phyloP scores from a whole-genome alignment of 2,329 filamentous ascomycete genomes.

The Cladosporium sphaerospermum region DNA sequence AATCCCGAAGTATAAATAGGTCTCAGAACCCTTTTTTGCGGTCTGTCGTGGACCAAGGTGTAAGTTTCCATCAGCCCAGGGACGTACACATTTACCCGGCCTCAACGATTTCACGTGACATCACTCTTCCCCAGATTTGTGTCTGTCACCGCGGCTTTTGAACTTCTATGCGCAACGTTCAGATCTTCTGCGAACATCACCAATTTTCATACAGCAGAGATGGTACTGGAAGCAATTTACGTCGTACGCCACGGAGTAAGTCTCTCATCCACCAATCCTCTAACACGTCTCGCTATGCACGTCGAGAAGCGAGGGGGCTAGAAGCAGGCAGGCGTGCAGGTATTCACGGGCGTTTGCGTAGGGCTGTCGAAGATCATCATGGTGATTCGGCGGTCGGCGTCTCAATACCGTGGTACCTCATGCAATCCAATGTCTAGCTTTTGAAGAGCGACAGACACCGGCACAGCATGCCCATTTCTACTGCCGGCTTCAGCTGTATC shows the following conservation, averaged over 20 bases:
- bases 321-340: background rate
- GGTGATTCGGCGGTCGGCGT: too few species aligned
- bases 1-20: background rate
- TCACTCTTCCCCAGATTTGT: conserved; percentile 7
- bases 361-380: background rate
- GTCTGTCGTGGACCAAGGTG: too few species aligned
- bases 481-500: too few species aligned
- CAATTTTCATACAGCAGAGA: conserved; percentile 14
- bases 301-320: background rate
- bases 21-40: too few species aligned
- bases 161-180: background rate
- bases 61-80: background rate
- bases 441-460: too few species aligned
- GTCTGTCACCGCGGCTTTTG: background rate
- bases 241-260: conserved; percentile 47
- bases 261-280: conserved; percentile 15
- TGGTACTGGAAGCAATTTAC: conserved; percentile 44
- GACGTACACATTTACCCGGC: background rate
- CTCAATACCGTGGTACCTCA: background rate
- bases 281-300: background rate
- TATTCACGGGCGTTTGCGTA: background rate
- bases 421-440: background rate
- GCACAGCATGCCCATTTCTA: too few species aligned
- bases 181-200: background rate
- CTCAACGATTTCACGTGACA: conserved; percentile 9